These are phyloP conservation scores for Suhomyces pyralidae DNA, from an alignment of 805 yeast species.

Conservation along the genomic window DNA sequence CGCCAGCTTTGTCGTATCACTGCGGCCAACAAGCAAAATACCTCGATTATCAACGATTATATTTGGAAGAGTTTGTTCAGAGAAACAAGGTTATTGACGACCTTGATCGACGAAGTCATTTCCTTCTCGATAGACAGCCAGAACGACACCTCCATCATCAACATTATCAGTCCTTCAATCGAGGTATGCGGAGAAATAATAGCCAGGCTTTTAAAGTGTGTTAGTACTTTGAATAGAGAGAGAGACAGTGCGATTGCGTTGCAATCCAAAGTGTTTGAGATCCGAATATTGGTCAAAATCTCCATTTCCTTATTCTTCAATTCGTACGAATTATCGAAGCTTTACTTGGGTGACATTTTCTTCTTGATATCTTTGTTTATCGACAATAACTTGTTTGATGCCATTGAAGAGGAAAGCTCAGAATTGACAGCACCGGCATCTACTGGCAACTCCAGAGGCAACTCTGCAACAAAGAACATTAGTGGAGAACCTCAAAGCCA, in stretches of 20 bases:
- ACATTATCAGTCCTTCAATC: constrained; percentile 70
- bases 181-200: constrained; percentile 68
- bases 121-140: constrained; percentile 72
- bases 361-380: constrained; percentile 62
- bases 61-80: constrained; percentile 67
- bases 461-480: neutral
- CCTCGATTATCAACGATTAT: constrained; percentile 53
- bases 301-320: constrained; percentile 69
- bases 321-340: constrained; percentile 55
- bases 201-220: constrained; percentile 51
- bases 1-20: constrained; percentile 62
- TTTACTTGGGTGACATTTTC: constrained; percentile 68
- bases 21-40: constrained; percentile 43
- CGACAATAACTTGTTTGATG: constrained; percentile 27
- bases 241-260: constrained; percentile 37
- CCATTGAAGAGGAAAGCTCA: neutral
- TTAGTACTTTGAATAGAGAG: constrained; percentile 46
- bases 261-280: constrained; percentile 62
- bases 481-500: neutral
- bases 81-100: constrained; percentile 55
- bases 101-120: constrained; percentile 70
- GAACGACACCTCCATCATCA: constrained; percentile 64
- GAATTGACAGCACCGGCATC: neutral
- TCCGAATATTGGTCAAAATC: constrained; percentile 62
- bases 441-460: neutral